These are phyloP conservation scores for Parachaetomium inaequale DNA, from an alignment of 495 filamentous ascomycete genomes.

Conservation along the genomic window DNA sequence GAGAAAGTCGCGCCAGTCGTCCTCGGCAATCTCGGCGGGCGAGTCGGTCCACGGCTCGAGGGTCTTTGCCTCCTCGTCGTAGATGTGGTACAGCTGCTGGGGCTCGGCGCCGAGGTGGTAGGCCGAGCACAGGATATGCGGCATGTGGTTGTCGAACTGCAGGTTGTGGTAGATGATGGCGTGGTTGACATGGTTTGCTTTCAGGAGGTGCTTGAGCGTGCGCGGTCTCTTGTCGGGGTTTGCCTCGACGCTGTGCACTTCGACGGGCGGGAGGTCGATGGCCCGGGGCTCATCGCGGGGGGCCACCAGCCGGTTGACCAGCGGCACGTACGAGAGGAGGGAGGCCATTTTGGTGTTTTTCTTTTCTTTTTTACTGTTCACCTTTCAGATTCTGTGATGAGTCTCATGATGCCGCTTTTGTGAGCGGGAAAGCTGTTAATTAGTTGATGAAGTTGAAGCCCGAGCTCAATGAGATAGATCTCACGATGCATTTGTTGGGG, in stretches of 20 bases:
- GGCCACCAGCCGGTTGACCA: slow-evolving; percentile 44
- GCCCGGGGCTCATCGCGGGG: slow-evolving; percentile 27
- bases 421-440: not conserved
- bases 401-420: not conserved
- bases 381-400: not conserved
- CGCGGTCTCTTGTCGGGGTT: slow-evolving; percentile 71
- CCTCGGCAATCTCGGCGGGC: slow-evolving; percentile 72
- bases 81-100: slow-evolving; percentile 69
- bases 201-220: slow-evolving; percentile 83
- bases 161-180: slow-evolving; percentile 75
- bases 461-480: not conserved
- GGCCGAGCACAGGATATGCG: slow-evolving; percentile 80
- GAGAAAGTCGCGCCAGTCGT: slow-evolving; percentile 84
- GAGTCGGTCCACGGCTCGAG: slow-evolving; percentile 83
- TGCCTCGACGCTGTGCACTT: slow-evolving; percentile 74
- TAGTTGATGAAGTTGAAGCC: not conserved
- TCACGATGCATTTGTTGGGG: slow-evolving; percentile 12
- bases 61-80: slow-evolving; percentile 65
- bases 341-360: slow-evolving; percentile 44
- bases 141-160: slow-evolving; percentile 80
- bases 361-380: not conserved
- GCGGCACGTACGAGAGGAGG: slow-evolving; percentile 47
- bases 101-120: slow-evolving; percentile 75
- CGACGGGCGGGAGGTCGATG: slow-evolving; percentile 65
- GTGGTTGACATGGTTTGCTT: slow-evolving; percentile 87